phyloP scores from a whole-genome alignment of 805 yeast species.

The Yarrowia sp. region DNA sequence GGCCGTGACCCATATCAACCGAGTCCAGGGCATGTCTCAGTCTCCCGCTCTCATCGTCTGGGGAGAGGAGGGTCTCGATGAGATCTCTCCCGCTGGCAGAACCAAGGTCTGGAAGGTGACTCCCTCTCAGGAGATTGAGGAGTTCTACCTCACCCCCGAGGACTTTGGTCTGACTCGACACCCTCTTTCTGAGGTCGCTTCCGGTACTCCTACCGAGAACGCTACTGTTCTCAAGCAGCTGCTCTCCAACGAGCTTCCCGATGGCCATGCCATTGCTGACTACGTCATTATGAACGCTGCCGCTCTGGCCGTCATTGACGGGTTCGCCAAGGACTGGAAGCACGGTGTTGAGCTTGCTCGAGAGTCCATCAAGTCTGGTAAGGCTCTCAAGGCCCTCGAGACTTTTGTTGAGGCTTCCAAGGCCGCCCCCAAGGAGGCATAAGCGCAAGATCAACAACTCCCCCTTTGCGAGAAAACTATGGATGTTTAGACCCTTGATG shows the following conservation, averaged over 20 bases:
- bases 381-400: conserved; percentile 60
- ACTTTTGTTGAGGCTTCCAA: conserved; percentile 47
- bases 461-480: not conserved
- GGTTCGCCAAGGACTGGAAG: conserved; percentile 64
- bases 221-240: conserved; percentile 58
- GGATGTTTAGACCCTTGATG: conserved; percentile 1
- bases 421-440: conserved; percentile 15
- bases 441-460: not conserved
- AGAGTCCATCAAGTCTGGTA: conserved; percentile 62
- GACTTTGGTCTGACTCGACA: conserved; percentile 84
- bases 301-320: conserved; percentile 78
- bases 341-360: conserved; percentile 76
- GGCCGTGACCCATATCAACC: conserved; percentile 67
- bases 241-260: conserved; percentile 45
- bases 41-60: conserved; percentile 76
- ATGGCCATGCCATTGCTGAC: conserved; percentile 65
- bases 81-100: conserved; percentile 83
- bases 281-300: conserved; percentile 89
- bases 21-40: conserved; percentile 44
- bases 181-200: conserved; percentile 60
- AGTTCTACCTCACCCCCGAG: conserved; percentile 47
- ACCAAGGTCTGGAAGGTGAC: conserved; percentile 77
- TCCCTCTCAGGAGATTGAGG: conserved; percentile 40
- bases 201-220: conserved; percentile 86
- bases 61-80: conserved; percentile 91